Conservation (phyloP, 108 stramenopile genomes). For the Fragilariopsis cylindrus region DNA sequence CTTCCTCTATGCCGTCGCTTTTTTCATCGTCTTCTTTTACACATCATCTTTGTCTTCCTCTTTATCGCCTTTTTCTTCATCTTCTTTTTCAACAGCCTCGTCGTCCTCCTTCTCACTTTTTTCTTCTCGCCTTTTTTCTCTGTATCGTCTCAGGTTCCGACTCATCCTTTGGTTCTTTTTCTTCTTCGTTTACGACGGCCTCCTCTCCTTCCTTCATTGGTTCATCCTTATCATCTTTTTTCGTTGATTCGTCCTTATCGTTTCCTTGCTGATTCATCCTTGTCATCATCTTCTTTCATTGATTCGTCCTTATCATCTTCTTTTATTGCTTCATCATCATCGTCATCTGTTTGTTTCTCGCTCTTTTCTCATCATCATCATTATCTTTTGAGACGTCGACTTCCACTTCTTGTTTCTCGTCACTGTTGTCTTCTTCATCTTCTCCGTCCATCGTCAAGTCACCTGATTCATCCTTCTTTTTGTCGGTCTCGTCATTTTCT, state of each 20-base stretch:
- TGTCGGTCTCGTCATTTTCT: background rate
- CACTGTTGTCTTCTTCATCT: slow-evolving; percentile 3
- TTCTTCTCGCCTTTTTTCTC: background rate
- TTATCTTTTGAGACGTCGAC: background rate
- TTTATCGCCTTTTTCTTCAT: background rate
- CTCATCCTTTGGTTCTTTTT: slow-evolving; percentile 12
- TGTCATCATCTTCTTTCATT: background rate
- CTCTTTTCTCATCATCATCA: background rate
- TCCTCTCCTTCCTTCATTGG: background rate
- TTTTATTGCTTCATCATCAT: background rate
- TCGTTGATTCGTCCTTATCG: background rate
- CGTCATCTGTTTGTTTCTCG: too few relatives aligned
- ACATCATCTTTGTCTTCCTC: background rate
- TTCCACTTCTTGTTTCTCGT: background rate
- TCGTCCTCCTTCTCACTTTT: background rate
- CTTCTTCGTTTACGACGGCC: background rate
- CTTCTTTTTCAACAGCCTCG: background rate
- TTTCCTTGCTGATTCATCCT: background rate
- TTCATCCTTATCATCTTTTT: slow-evolving; percentile 1
- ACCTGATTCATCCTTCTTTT: background rate
- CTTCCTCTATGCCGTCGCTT: background rate
- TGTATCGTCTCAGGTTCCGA: background rate
- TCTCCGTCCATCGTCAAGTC: background rate
- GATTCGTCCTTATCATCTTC: background rate
- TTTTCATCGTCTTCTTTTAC: background rate